These are phyloP conservation scores for Aspergillus costaricaensis DNA, from an alignment of 2,329 filamentous ascomycete genomes.

Conservation along the genomic window DNA sequence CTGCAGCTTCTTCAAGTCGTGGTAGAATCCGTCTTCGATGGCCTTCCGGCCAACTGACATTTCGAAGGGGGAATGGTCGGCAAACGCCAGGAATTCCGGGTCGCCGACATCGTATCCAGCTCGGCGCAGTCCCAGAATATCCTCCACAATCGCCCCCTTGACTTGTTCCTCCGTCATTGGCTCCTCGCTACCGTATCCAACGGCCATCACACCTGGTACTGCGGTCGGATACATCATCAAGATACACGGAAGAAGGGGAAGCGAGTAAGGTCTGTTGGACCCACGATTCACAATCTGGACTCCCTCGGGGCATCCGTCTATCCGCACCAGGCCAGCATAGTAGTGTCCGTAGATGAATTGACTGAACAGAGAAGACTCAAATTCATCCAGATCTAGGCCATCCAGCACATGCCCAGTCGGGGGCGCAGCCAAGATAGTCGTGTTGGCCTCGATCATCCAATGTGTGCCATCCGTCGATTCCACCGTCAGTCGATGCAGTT, in stretches of 20 bases:
- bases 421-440: conserved; percentile 41
- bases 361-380: conserved; percentile 36
- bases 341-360: conserved; percentile 28
- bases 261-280: conserved; percentile 10
- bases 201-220: not conserved
- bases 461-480: conserved; percentile 26
- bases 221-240: conserved; percentile 2
- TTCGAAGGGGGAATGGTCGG: conserved; percentile 30
- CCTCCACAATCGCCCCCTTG: conserved; percentile 2
- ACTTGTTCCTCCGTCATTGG: conserved; percentile 8
- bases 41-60: conserved; percentile 32
- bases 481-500: conserved; percentile 31
- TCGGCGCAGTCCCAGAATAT: conserved; percentile 3
- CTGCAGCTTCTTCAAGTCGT: conserved; percentile 42
- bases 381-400: conserved; percentile 33
- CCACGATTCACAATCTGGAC: conserved; percentile 12
- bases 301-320: conserved; percentile 25
- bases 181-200: conserved; percentile 11
- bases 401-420: conserved; percentile 36
- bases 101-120: not conserved
- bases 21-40: conserved; percentile 40
- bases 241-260: conserved; percentile 10
- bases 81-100: conserved; percentile 18
- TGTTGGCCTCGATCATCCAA: conserved; percentile 34
- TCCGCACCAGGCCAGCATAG: conserved; percentile 35